Evolutionary conservation across 2,329 filamentous ascomycete genomes (phyloP).

Genomic region (Aspergillus tubingensis): DNA sequence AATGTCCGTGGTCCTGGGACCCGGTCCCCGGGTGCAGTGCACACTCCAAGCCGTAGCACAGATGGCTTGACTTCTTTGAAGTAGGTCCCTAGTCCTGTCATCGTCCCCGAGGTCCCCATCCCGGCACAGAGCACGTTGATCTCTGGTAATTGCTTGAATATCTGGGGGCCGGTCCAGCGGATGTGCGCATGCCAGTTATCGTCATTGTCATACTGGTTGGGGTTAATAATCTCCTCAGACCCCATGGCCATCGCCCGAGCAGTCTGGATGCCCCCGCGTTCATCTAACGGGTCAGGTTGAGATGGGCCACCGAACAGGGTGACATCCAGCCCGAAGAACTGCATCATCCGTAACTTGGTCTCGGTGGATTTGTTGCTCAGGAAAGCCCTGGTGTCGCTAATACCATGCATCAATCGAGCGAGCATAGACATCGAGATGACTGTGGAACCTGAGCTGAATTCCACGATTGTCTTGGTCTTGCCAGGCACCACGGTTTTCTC

Average conservation of each 20-base stretch:
- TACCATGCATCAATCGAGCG: constrained; percentile 53
- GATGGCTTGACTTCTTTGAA: constrained; percentile 52
- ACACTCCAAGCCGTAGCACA: constrained; percentile 48
- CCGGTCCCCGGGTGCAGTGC: constrained; percentile 58
- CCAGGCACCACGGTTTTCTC: constrained; percentile 44
- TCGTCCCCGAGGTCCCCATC: constrained; percentile 59
- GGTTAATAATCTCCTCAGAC: constrained; percentile 52
- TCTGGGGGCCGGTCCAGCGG: constrained; percentile 62
- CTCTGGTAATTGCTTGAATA: constrained; percentile 57
- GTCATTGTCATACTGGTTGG: constrained; percentile 60
- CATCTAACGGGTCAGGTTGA: constrained; percentile 58
- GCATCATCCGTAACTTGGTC: constrained; percentile 58
- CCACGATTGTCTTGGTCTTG: constrained; percentile 56
- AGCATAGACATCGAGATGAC: constrained; percentile 62
- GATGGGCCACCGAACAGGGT: constrained; percentile 62
- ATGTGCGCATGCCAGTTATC: constrained; percentile 50
- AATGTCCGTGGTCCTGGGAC: constrained; percentile 61
- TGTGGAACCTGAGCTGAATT: constrained; percentile 64
- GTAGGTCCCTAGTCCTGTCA: constrained; percentile 54
- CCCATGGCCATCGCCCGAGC: constrained; percentile 48
- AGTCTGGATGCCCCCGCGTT: constrained; percentile 55
- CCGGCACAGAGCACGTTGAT: constrained; percentile 59
- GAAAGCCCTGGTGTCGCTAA: constrained; percentile 57
- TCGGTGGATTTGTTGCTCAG: constrained; percentile 61
- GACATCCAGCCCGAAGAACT: constrained; percentile 61